phyloP scores from a whole-genome alignment of 805 yeast species.

The Zygosaccharomyces lentus region DNA sequence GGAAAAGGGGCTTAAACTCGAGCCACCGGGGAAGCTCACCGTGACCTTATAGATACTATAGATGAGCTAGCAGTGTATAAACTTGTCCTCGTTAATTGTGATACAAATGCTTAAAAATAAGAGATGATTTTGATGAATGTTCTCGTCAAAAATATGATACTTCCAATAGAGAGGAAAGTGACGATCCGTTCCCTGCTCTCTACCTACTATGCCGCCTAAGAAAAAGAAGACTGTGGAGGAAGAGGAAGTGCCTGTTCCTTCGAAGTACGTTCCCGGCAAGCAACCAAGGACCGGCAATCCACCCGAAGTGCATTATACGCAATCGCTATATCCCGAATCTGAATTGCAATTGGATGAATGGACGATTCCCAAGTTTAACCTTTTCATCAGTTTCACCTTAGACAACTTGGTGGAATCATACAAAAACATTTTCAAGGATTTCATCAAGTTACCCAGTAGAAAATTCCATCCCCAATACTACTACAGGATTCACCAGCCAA shows the following conservation, averaged over 20 bases:
- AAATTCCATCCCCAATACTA: constrained; percentile 79
- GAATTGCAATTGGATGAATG: constrained; percentile 31
- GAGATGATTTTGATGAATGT: background rate
- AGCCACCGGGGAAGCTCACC: constrained; percentile 17
- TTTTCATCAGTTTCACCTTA: constrained; percentile 29
- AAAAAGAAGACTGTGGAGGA: constrained; percentile 17
- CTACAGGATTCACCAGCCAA: constrained; percentile 57
- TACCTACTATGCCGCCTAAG: constrained; percentile 21
- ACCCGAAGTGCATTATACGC: constrained; percentile 25
- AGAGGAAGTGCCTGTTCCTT: constrained; percentile 11
- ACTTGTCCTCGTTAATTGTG: background rate
- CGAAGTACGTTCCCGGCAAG: constrained; percentile 33
- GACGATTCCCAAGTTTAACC: constrained; percentile 33
- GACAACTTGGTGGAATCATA: constrained; percentile 30
- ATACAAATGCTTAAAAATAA: background rate
- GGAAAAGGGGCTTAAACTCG: constrained; percentile 18
- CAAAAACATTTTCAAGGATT: constrained; percentile 42
- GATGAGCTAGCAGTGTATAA: background rate
- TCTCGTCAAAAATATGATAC: background rate
- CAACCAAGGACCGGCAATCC: constrained; percentile 28
- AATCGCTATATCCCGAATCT: constrained; percentile 31
- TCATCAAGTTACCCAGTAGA: constrained; percentile 67
- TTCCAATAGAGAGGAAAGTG: background rate
- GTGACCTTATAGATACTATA: constrained; percentile 15
- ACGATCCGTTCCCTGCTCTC: no score